These are phyloP conservation scores for Sicyos edulis DNA, from an alignment of 306 rosid species.

Conservation along the genomic window DNA sequence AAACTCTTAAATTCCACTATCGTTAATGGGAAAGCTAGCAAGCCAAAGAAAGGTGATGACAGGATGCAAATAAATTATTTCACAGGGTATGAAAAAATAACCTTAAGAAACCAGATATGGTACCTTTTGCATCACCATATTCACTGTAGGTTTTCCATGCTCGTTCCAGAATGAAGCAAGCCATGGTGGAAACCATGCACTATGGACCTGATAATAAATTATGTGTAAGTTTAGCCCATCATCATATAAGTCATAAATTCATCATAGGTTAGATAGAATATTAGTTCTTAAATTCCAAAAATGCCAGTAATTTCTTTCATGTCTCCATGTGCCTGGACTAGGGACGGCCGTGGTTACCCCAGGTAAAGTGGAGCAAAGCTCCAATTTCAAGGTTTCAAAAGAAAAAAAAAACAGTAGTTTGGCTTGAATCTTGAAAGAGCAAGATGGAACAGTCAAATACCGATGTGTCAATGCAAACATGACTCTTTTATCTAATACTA, in stretches of 20 bases:
- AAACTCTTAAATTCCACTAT: slow-evolving; percentile 5
- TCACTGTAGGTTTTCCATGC: slow-evolving; percentile 69
- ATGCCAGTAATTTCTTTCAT: too few species aligned
- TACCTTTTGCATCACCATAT: slow-evolving; percentile 56
- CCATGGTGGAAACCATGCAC: slow-evolving; percentile 96
- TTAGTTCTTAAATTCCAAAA: background rate
- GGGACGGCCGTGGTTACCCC: too few species aligned
- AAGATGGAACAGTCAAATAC: background rate
- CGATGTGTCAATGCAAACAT: background rate
- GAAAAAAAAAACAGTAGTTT: too few species aligned
- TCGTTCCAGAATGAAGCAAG: slow-evolving; percentile 76
- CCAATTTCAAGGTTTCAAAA: too few species aligned
- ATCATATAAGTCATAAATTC: slow-evolving; percentile 9
- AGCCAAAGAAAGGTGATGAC: background rate
- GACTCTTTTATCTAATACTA: background rate
- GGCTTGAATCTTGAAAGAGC: background rate
- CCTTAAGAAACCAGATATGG: background rate
- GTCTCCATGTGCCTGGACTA: too few species aligned
- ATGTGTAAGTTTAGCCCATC: slow-evolving; percentile 4
- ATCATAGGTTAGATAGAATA: background rate
- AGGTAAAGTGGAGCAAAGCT: too few species aligned
- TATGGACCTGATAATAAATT: slow-evolving; percentile 55
- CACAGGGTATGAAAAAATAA: background rate
- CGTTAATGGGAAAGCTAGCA: background rate
- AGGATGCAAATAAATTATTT: background rate